These are phyloP conservation scores for Rhypophila decipiens DNA, from an alignment of 495 filamentous ascomycete genomes.

Conservation along the genomic window DNA sequence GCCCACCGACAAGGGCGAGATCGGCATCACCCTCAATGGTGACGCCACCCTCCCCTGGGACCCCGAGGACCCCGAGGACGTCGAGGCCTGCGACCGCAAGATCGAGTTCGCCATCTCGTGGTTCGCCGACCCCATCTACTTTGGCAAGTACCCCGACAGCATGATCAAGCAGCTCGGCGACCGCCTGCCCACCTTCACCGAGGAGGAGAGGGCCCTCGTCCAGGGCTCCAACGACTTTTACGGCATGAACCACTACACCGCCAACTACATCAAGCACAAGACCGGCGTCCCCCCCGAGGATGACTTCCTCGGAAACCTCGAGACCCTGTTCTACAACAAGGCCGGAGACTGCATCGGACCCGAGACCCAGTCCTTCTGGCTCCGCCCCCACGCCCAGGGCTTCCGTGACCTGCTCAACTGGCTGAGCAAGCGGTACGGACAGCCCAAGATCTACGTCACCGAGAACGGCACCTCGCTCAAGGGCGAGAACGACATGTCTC, in stretches of 20 bases:
- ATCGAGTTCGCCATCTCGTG: constrained; percentile 61
- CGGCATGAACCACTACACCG: constrained; percentile 82
- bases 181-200: constrained; percentile 58
- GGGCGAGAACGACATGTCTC: constrained; percentile 67
- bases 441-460: constrained; percentile 73
- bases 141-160: constrained; percentile 67
- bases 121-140: constrained; percentile 72
- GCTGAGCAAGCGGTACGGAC: constrained; percentile 68
- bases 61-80: constrained; percentile 46
- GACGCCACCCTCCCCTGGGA: constrained; percentile 55
- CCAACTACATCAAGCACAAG: constrained; percentile 73
- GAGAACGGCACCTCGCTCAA: constrained; percentile 76
- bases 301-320: constrained; percentile 66
- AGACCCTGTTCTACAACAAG: constrained; percentile 62
- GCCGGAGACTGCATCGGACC: constrained; percentile 62
- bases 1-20: constrained; percentile 48
- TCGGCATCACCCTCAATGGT: constrained; percentile 59
- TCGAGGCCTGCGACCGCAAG: constrained; percentile 57
- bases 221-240: constrained; percentile 77
- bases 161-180: constrained; percentile 69
- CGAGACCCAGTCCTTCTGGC: constrained; percentile 70
- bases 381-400: constrained; percentile 61
- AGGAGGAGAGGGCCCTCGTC: constrained; percentile 60
- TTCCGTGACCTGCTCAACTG: constrained; percentile 73
- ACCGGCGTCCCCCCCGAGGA: constrained; percentile 49